Base-by-base conservation (phyloP, 2,329 filamentous ascomycete genomes). In the Ramularia endophylla region DNA sequence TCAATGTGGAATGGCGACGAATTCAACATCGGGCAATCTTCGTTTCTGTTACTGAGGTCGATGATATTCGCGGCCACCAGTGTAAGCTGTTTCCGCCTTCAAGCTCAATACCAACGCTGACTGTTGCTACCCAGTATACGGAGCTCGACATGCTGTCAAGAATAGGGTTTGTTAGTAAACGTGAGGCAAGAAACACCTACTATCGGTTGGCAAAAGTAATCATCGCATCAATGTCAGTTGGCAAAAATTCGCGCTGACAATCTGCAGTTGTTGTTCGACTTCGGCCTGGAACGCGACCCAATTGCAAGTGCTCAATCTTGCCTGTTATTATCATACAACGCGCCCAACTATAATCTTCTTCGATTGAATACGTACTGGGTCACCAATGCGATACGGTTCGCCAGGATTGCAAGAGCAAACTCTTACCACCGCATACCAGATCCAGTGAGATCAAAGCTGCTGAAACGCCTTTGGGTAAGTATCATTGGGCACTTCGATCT, bases 21-120 rank as follows among this genome's bases (percentile, higher is more conserved):
- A 12, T 48, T 37, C 20, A 36, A 35, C 13, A 19, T 42, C 29
- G 39, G 39, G 15, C 36, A 45, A 27, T 45, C 41, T 27, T 45
- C 46, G 11, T 43, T 39, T 17, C 18, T 48, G 5, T 36, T 48
- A 8, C 28, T 48, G 13, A 19, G 42, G 27, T 27, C 46, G 8
- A 48, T 48, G 46, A 44, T 48, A 11, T 48, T 48, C 36, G 42
- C 46, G 16, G 41, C 46, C 18, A 40, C 27, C 20, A 37, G 35
- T n/a, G 35, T 37, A 37, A 16, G 35, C 27, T 13, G n/a, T 15
- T 8, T 19, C 3, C 22, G 18, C 27, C 18, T 12, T 28, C 9
- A 27, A 13, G 20, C n/a, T 27, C 29, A 18, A 6, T n/a, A 32
- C 5, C 6, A 36, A 20, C 7, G 20, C 35, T 37, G 20, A 37